phyloP scores from a whole-genome alignment of 257 asterid species.

The Henckelia pumila region DNA sequence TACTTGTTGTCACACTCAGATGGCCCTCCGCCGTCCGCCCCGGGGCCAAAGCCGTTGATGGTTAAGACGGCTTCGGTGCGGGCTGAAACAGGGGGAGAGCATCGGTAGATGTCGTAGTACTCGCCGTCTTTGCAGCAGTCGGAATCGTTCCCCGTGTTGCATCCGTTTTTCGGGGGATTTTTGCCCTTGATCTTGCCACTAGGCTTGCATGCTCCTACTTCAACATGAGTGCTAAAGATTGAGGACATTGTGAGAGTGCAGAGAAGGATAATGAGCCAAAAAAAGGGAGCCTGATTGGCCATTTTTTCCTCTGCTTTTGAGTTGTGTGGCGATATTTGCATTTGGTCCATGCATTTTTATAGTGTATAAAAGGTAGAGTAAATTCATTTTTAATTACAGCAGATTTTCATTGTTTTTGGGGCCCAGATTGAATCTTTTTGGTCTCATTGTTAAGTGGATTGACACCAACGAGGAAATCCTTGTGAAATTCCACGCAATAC shows the following conservation, averaged over 20 bases:
- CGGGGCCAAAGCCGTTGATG: slow-evolving; percentile 34
- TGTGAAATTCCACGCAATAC: no score
- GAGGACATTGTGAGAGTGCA: background rate
- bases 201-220: slow-evolving; percentile 26
- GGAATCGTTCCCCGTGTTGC: slow-evolving; percentile 32
- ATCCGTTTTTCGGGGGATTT: slow-evolving; percentile 24
- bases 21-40: no score
- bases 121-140: slow-evolving; percentile 36
- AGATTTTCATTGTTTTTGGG: no score
- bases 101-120: slow-evolving; percentile 32
- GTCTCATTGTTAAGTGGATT: no score
- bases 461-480: no score
- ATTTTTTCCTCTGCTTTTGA: no score
- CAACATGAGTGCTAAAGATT: slow-evolving; percentile 7
- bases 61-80: slow-evolving; percentile 37
- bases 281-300: background rate
- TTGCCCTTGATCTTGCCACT: slow-evolving; percentile 35
- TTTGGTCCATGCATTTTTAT: no score
- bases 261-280: background rate
- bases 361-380: no score
- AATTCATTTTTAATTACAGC: no score
- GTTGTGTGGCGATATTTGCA: no score
- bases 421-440: no score
- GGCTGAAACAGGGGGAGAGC: slow-evolving; percentile 36
- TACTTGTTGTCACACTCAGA: slow-evolving; percentile 19